Percentiles rank a stretch among this genome's conserved stretches.
Conservation (phyloP, 202 grass and related monocot species). For the Schoenoplectus triqueter region DNA sequence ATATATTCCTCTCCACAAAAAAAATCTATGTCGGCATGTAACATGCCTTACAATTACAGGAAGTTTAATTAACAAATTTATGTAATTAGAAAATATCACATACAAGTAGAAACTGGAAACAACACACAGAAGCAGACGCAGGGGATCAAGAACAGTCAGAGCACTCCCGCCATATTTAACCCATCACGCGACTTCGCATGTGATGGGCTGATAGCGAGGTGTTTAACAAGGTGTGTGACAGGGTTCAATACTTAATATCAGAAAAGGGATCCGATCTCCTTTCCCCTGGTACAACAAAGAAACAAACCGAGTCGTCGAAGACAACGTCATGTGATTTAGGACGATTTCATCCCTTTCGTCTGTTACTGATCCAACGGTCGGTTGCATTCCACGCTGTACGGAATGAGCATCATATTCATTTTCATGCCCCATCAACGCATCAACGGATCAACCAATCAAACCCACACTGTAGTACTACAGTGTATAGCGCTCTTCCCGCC, state of each 20-base stretch:
- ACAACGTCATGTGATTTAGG: not conserved
- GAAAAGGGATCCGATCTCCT: not conserved
- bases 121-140: not conserved
- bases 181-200: not conserved
- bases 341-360: not conserved
- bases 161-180: not conserved
- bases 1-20: not conserved
- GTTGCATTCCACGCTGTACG: too few species aligned
- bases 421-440: not conserved
- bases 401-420: too few species aligned
- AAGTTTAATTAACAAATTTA: not conserved
- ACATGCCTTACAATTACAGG: not conserved
- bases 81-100: not conserved
- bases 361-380: not conserved
- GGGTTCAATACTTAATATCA: too few species aligned
- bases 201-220: not conserved
- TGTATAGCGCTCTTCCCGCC: constrained; percentile 19
- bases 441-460: not conserved
- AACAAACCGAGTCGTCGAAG: not conserved
- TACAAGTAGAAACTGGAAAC: not conserved
- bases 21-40: not conserved
- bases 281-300: not conserved
- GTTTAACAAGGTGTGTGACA: not conserved
- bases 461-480: not conserved
- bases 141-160: not conserved